phyloP scores from a whole-genome alignment of 306 rosid species.

The Urtica urens region DNA sequence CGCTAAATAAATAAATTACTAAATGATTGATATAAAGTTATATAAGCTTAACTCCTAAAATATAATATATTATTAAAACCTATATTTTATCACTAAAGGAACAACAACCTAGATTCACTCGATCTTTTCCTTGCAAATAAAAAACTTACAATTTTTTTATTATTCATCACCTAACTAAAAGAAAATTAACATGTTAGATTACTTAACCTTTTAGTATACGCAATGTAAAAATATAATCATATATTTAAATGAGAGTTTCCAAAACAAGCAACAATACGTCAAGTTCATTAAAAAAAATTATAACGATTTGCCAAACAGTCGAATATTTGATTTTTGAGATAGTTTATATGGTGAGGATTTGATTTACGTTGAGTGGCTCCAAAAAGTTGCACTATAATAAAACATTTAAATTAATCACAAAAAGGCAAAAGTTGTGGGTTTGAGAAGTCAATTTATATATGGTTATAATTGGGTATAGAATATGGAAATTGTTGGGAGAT shows the following conservation, averaged over 20 bases:
- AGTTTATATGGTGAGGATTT: slow-evolving; percentile 15
- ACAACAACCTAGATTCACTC: no score
- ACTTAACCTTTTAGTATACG: slow-evolving; percentile 10
- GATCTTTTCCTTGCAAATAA: no score
- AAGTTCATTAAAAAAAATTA: slow-evolving; percentile 15
- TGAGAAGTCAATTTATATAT: slow-evolving; percentile 2
- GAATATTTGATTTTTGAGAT: neutral
- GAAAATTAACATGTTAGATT: neutral
- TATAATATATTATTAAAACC: no score
- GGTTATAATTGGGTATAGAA: slow-evolving; percentile 12
- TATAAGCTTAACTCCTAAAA: no score
- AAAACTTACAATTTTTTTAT: neutral
- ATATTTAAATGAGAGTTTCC: slow-evolving; percentile 4
- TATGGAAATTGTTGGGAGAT: slow-evolving; percentile 8
- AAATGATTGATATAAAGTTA: no score
- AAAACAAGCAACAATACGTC: slow-evolving; percentile 6
- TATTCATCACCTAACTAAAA: neutral
- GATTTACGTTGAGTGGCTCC: neutral
- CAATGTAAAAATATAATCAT: slow-evolving; percentile 4
- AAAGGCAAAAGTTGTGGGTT: no score
- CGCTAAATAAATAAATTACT: no score
- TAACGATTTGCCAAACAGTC: neutral
- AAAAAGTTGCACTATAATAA: no score
- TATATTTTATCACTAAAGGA: no score
- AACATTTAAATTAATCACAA: no score